These are phyloP conservation scores for Vitis cinerea DNA, from an alignment of 164 flowering plant genomes.

Conservation along the genomic window DNA sequence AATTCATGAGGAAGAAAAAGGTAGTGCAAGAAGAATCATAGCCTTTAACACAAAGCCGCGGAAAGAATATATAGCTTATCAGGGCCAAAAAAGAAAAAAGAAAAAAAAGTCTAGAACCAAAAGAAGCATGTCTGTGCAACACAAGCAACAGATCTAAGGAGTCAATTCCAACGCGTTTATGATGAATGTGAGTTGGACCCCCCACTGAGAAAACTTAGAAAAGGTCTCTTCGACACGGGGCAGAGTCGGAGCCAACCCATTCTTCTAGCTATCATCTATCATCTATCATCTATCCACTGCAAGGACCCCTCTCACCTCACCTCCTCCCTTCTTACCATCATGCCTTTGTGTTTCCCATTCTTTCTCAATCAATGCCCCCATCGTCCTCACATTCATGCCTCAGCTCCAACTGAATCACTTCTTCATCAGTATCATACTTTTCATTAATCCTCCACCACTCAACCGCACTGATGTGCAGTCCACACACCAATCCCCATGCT, in stretches of 20 bases:
- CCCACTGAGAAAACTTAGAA: slow-evolving; percentile 18
- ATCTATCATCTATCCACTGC: slow-evolving; percentile 5
- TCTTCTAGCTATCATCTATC: no score
- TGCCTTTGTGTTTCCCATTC: slow-evolving; percentile 6
- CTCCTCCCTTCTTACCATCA: slow-evolving; percentile 19
- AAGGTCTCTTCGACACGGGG: slow-evolving; percentile 7
- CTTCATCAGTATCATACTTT: slow-evolving; percentile 5
- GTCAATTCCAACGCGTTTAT: slow-evolving; percentile 17
- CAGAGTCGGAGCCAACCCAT: slow-evolving; percentile 16
- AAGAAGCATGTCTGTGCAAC: slow-evolving; percentile 15
- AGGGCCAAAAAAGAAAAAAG: not conserved
- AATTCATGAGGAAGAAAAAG: not conserved
- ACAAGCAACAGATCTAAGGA: slow-evolving; percentile 14
- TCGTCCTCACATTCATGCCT: slow-evolving; percentile 3
- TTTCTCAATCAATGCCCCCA: slow-evolving; percentile 20
- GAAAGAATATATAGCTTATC: not conserved
- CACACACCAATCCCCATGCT: no score
- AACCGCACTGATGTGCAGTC: not conserved
- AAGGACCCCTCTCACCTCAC: slow-evolving; percentile 19
- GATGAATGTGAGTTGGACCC: slow-evolving; percentile 19
- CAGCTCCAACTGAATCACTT: not conserved
- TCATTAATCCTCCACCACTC: not conserved
- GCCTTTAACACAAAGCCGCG: slow-evolving; percentile 12
- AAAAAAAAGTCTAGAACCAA: not conserved
- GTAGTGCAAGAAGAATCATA: not conserved